Percentiles rank a stretch among this genome's conserved stretches.
Conservation (phyloP, 1,139 yeast species). For the Yamadazyma atlantica region DNA sequence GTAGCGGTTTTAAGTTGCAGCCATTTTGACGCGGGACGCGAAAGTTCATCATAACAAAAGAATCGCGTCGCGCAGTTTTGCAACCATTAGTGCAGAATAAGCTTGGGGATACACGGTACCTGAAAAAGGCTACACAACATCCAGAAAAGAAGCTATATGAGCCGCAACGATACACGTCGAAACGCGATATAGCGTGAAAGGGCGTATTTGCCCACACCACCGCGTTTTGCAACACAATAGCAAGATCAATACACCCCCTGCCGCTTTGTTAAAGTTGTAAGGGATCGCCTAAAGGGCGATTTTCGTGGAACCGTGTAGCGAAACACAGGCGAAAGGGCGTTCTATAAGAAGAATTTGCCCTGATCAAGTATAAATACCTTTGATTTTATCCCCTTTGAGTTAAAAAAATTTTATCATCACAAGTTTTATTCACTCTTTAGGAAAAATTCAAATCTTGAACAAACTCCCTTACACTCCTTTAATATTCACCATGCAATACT, state of each 20-base stretch:
- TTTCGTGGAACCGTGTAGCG: not conserved
- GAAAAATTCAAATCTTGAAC: constrained; percentile 8
- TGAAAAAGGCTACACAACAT: not conserved
- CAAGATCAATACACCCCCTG: not conserved
- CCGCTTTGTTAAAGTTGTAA: not conserved
- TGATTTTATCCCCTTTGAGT: constrained; percentile 13
- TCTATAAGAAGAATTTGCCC: not conserved
- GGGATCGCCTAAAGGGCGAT: constrained; percentile 1
- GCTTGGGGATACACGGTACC: not conserved
- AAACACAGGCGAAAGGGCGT: constrained; percentile 1
- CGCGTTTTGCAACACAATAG: constrained; percentile 1
- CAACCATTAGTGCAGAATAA: not conserved
- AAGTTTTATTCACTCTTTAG: constrained; percentile 12
- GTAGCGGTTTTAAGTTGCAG: not conserved
- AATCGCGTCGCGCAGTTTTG: not conserved
- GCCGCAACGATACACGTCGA: too few relatives aligned
- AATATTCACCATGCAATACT: constrained; percentile 29
- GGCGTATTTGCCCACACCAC: not conserved
- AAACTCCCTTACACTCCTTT: constrained; percentile 2
- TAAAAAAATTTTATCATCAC: constrained; percentile 9
- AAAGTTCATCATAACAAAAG: not conserved
- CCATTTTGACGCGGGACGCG: not conserved
- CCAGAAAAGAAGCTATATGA: not conserved
- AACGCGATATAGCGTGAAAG: not conserved
- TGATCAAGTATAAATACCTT: constrained; percentile 14